Evolutionary conservation across 2,329 filamentous ascomycete species (phyloP).

Genomic region (Fusarium zealandicum): DNA sequence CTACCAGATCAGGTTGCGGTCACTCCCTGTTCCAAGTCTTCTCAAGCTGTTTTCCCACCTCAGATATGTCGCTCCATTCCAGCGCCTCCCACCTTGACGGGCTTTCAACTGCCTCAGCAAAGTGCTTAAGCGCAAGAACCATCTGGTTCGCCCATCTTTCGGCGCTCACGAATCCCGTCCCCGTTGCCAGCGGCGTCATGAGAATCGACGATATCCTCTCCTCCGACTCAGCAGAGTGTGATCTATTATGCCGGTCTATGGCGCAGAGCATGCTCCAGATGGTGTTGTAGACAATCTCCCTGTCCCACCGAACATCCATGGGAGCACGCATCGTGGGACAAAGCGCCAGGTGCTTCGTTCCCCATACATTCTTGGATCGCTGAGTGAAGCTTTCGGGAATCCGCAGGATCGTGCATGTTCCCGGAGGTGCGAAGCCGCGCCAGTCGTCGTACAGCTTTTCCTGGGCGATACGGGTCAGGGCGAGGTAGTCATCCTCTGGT

Average conservation of each 20-base stretch:
- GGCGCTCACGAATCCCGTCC: slow-evolving; percentile 53
- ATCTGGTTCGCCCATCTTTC: slow-evolving; percentile 59
- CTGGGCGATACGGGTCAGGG: slow-evolving; percentile 56
- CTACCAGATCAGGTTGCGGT: too few species aligned
- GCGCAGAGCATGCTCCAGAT: slow-evolving; percentile 59
- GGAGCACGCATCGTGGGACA: slow-evolving; percentile 63
- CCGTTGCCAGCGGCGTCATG: slow-evolving; percentile 61
- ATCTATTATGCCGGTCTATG: slow-evolving; percentile 56
- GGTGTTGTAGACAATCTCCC: slow-evolving; percentile 61
- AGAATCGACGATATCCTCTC: slow-evolving; percentile 52
- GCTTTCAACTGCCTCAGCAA: slow-evolving; percentile 53
- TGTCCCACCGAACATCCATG: slow-evolving; percentile 53
- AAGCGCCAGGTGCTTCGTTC: slow-evolving; percentile 53
- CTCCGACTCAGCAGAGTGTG: slow-evolving; percentile 9
- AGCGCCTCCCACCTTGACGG: slow-evolving; percentile 52
- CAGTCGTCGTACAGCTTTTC: slow-evolving; percentile 53
- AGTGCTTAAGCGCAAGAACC: slow-evolving; percentile 60
- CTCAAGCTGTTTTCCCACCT: not conserved
- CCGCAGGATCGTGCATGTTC: slow-evolving; percentile 56
- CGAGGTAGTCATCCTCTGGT: slow-evolving; percentile 53
- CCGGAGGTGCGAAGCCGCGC: slow-evolving; percentile 58
- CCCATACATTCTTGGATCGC: slow-evolving; percentile 49
- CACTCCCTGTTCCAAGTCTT: slow-evolving; percentile 1
- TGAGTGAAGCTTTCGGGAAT: slow-evolving; percentile 49
- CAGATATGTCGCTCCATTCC: slow-evolving; percentile 43